Evolutionary conservation across 192 early-diverging fungal genomes (phyloP).

Genomic region (Phlyctochytrium bullatum): DNA sequence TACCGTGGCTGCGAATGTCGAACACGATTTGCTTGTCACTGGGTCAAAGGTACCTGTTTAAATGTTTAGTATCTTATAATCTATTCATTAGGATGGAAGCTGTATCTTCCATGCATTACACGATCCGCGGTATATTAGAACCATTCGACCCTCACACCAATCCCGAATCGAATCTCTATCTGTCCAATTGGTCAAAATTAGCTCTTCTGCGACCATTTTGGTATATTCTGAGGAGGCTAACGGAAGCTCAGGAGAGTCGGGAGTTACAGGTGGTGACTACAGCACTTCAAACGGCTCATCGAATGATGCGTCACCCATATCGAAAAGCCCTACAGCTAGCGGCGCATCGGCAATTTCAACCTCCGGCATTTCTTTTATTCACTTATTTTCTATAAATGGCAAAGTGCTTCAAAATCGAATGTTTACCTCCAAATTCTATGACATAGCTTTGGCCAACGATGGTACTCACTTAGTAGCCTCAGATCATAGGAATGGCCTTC

Average conservation of each 20-base stretch:
- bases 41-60: conserved; percentile 36
- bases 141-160: conserved; percentile 23
- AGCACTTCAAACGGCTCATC: too few relatives aligned
- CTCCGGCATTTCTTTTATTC: conserved; percentile 17
- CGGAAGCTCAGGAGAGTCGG: too few relatives aligned
- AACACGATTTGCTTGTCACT: conserved; percentile 42
- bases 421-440: conserved; percentile 9
- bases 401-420: conserved; percentile 3
- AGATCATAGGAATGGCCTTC: conserved; percentile 26
- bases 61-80: neutral
- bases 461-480: conserved; percentile 21
- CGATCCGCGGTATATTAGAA: conserved; percentile 34
- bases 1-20: conserved; percentile 32
- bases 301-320: too few relatives aligned
- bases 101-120: conserved; percentile 44
- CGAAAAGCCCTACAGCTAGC: neutral
- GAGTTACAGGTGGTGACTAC: too few relatives aligned
- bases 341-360: conserved; percentile 7
- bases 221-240: conserved; percentile 23
- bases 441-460: conserved; percentile 14
- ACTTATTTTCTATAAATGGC: conserved; percentile 39
- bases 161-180: conserved; percentile 5
- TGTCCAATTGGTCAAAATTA: conserved; percentile 24
- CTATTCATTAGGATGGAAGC: conserved; percentile 36
- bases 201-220: conserved; percentile 18